A percentile compares a stretch with the other conserved stretches of the same genome.
Evolutionary conservation across 805 yeast genomes (phyloP).

Genomic region (Starmerella vitae): DNA sequence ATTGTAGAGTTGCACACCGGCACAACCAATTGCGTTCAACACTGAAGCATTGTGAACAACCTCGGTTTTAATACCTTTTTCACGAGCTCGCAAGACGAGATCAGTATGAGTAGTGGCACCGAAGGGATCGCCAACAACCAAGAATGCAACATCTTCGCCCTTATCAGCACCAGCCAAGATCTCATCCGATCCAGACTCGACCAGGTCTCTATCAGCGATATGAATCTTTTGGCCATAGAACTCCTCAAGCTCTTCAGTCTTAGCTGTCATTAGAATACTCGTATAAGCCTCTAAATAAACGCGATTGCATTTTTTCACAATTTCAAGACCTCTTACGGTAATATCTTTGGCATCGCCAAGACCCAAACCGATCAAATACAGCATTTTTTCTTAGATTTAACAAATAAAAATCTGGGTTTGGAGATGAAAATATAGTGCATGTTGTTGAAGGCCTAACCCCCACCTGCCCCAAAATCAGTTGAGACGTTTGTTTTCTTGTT

Average conservation of each 20-base stretch:
- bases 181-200: slow-evolving; percentile 74
- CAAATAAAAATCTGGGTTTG: too few relatives aligned
- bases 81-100: slow-evolving; percentile 80
- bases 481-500: too few relatives aligned
- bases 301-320: slow-evolving; percentile 67
- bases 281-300: slow-evolving; percentile 96
- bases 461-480: too few relatives aligned
- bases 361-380: slow-evolving; percentile 84
- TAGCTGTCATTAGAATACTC: slow-evolving; percentile 87
- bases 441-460: too few relatives aligned
- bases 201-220: slow-evolving; percentile 88
- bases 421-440: too few relatives aligned
- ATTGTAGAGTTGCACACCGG: slow-evolving; percentile 87
- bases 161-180: slow-evolving; percentile 60
- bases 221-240: slow-evolving; percentile 77
- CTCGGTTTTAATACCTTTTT: slow-evolving; percentile 61
- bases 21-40: slow-evolving; percentile 97
- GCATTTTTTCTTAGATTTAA: slow-evolving; percentile 35
- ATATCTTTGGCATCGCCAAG: slow-evolving; percentile 79
- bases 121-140: slow-evolving; percentile 94
- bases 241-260: slow-evolving; percentile 54
- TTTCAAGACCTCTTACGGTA: slow-evolving; percentile 85
- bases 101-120: slow-evolving; percentile 99
- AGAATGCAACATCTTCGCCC: slow-evolving; percentile 73
- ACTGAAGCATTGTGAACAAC: slow-evolving; percentile 90